These are phyloP conservation scores for Globisporangium perplexum DNA, from an alignment of 352 stramenopile genomes.

Conservation along the genomic window DNA sequence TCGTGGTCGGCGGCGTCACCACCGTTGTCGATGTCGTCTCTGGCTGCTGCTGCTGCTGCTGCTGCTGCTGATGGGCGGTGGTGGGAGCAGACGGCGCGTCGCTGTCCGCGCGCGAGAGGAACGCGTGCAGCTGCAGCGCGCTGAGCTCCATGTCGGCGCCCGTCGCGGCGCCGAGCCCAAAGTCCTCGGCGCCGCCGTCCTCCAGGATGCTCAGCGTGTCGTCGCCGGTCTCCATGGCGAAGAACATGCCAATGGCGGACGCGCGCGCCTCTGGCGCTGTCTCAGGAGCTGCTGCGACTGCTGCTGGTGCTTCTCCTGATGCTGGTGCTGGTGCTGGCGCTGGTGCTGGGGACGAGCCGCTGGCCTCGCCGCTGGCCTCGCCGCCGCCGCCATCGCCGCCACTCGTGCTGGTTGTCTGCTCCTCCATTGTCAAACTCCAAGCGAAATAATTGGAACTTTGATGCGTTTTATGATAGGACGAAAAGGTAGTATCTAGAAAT, in stretches of 20 bases:
- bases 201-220: constrained; percentile 41
- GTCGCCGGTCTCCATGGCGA: constrained; percentile 12
- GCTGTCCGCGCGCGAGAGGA: constrained; percentile 30
- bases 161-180: constrained; percentile 28
- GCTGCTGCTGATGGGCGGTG: not conserved
- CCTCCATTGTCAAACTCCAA: not conserved
- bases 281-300: not conserved
- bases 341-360: not conserved
- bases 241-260: constrained; percentile 13
- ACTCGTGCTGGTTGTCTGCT: not conserved
- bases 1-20: constrained; percentile 17
- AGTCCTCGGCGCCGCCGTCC: constrained; percentile 44
- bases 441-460: not conserved
- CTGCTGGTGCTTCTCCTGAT: not conserved
- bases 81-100: not conserved
- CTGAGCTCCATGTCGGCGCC: constrained; percentile 41
- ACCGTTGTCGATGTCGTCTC: too few relatives aligned
- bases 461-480: not conserved
- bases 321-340: too few relatives aligned
- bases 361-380: too few relatives aligned
- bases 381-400: too few relatives aligned
- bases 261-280: too few relatives aligned
- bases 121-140: constrained; percentile 45
- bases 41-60: not conserved
- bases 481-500: not conserved